Base-by-base conservation (phyloP, 257 asterid genomes). In the Salvia hispanica region DNA sequence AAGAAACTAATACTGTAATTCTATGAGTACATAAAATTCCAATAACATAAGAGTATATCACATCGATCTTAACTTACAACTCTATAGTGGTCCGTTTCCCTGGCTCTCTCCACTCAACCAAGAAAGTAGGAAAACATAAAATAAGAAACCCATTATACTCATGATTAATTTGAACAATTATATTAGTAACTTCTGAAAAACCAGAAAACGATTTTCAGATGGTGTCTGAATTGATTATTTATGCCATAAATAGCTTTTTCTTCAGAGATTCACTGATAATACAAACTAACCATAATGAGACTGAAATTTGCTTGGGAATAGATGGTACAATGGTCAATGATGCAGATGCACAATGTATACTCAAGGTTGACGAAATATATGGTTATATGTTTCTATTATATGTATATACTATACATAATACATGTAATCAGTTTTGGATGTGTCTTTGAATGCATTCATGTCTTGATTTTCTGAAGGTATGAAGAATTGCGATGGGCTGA, bases 11-110 rank as follows among this genome's bases (percentile, higher is more conserved):
- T 60, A 16, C 67, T 36, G 51, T 21, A 52, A 43, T 14, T 43
- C n/a, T 31, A 52, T 5, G 8, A 54, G 2, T 12, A 18, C 56
- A 45, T 68, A 56, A 61, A 72, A 56, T 37, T 21, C 14, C 18
- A 72, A 33, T 53, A 4, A 12, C 25, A 18, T 18, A 72, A 10
- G 42, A n/a, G 47, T 14, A 40, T 68, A 25, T 48, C 64, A 44
- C 33, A 12, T 67, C 66, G 40, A 34, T 61, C 77, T 50, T 5
- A 58, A 37, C 36, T 58, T 9, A 37, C 46, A 55, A 62, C 14
- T 62, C 42, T 62, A 55, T 33, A 62, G 6, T n/a, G 39, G 7
- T 25, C 40, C 60, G 1, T 15, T 37, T 14, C 36, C 33, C 25
- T 31, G 15, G 16, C 10, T n/a, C 9, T 8, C 14, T 12, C 33